Evolutionary conservation across 164 flowering plant species (phyloP), one percentile per base, ranked within the genome.

Genomic region (Echeveria elegans): DNA sequence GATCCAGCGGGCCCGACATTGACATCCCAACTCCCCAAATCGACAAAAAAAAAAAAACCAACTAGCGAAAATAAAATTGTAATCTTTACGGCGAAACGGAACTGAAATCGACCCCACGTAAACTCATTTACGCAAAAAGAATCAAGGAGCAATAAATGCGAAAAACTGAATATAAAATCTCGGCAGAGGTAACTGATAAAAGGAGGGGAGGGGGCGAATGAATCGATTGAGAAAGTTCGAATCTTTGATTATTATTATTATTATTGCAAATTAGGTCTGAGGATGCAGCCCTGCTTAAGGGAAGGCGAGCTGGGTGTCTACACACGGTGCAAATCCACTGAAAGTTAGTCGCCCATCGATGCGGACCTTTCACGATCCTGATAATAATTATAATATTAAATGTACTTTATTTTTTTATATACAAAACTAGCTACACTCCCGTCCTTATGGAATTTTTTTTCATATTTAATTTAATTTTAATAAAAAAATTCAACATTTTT

Each of bases 1-100:
- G 81, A 79, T 84, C 88, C 69, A 84, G 70, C 6, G 84, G 86
- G 16, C 88, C 88, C 41, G 86, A 84, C 86, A 84, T 82, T 82
- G 59, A 43, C 72, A 28, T 53, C 63, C 69, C 59, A 24, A n/a
- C 9, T 23, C 26, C 56, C 56, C 26, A n/a, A n/a, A 50, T n/a
- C 56, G 1, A 24, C 26, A n/a, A 50, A 50, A 50, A 6, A 1
- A 24, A 9, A n/a, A 50, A 50, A 50, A 6, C 56, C 56, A 23
- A 50, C 26, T 43, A 10, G 4, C 15, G 18, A 16, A 14, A 43
- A 43, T n/a, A 50, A 50, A 50, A 50, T n/a, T 3, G 5, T 7
- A 50, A 50, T 50, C 56, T 50, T 21, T 50, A 50, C 56, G n/a
- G n/a, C n/a, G 56, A 50, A 23, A n/a, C 56, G 56, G 26, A 50